Base-by-base conservation (phyloP, 2,329 filamentous ascomycete genomes). In the Thelonectria olida region DNA sequence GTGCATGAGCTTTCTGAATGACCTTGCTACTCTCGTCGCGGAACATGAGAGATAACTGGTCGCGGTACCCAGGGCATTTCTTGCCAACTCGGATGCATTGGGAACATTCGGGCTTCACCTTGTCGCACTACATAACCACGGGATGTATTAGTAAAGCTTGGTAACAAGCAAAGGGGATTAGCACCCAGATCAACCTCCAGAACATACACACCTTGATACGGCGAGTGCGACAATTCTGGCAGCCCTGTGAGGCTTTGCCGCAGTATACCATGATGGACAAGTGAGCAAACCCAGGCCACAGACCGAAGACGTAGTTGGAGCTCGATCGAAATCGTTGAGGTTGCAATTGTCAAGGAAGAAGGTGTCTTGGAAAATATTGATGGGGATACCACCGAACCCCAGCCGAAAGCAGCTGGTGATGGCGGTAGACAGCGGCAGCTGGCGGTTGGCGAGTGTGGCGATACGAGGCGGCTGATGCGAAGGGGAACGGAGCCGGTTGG, bases 21-120 rank as follows among this genome's bases (percentile, higher is more conserved):
- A 89, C 86, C 68, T 88, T 85, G 67, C 80, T 84, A 68, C 85
- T 89, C 75, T 90, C 87, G 76, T 90, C 87, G 36, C 87, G 85
- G 72, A 90, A 90, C 82, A 90, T 85, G 58, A 90, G 78, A 28
- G 86, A 87, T 31, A 89, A 76, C 73, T 88, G 85, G 64, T 90
- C 87, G 66, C 88, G 82, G 68, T 90, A 90, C 7, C 88, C 88
- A 19, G 87, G 85, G 67, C 88, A 90, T 68, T 79, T 82, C 73
- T 87, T 86, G 69, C 82, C 81, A 45, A 86, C 82, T 39, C 86
- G 85, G 44, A 84, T 77, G 71, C 88, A 90, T 79, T 90, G 87
- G 22, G 85, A 85, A 69, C 88, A 90, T 68, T 85, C 81, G 5
- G 88, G 87, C 39, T 79, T 80, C 47, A 81, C 80, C 71, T 86